Evolutionary conservation across 352 stramenopile genomes (phyloP).

Genomic region (Aphanomyces astaci): DNA sequence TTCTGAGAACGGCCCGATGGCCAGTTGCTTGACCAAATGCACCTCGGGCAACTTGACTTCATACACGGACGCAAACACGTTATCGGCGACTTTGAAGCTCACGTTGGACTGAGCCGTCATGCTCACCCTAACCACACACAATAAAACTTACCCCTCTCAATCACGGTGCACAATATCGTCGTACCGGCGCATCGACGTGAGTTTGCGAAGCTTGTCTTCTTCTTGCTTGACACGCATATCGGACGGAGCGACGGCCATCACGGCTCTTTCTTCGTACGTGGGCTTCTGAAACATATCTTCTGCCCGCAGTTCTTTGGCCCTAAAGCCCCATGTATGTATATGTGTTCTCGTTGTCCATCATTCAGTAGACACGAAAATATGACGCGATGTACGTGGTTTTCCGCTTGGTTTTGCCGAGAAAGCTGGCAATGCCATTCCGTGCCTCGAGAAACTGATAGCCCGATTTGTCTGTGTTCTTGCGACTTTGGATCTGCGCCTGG

Average conservation of each 20-base stretch:
- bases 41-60: conserved; percentile 74
- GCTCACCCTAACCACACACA: conserved; percentile 35
- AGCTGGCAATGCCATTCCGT: conserved; percentile 50
- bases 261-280: conserved; percentile 46
- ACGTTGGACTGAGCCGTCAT: conserved; percentile 46
- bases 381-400: background rate
- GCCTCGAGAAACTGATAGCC: conserved; percentile 56
- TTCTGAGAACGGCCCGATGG: conserved; percentile 55
- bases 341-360: too few species aligned
- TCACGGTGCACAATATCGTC: too few species aligned
- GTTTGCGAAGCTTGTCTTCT: conserved; percentile 42
- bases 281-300: conserved; percentile 44
- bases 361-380: too few species aligned
- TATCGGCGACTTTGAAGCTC: conserved; percentile 66
- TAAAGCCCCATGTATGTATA: background rate
- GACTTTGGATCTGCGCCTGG: conserved; percentile 46
- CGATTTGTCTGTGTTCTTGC: conserved; percentile 74
- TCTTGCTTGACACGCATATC: conserved; percentile 56
- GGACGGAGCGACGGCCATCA: conserved; percentile 44
- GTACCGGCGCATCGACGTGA: conserved; percentile 47
- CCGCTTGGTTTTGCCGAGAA: conserved; percentile 28
- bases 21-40: conserved; percentile 62
- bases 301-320: background rate
- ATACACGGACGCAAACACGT: conserved; percentile 48
- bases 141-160: too few species aligned